Conservation (phyloP, 768 basidiomycete species). For the Rhizopogon roseolus region DNA sequence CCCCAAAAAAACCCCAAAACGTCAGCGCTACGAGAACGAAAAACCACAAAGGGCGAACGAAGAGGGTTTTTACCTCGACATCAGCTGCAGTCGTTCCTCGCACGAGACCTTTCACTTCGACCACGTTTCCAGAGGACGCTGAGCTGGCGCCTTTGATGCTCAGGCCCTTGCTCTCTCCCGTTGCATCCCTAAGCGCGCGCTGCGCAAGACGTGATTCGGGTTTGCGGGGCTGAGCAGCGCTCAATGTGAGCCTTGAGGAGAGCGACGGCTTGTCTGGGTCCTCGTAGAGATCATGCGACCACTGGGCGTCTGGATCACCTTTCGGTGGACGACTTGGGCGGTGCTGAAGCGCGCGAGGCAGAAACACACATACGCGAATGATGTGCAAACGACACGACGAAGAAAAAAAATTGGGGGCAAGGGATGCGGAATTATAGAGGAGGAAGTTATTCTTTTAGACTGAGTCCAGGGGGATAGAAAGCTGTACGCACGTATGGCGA, state of each 20-base stretch:
- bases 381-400: too few relatives aligned
- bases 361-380: neutral
- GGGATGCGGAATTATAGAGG: neutral
- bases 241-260: slow-evolving; percentile 48
- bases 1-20: neutral
- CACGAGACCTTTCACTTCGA: slow-evolving; percentile 71
- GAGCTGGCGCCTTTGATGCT: slow-evolving; percentile 68
- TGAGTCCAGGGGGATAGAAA: slow-evolving; percentile 21
- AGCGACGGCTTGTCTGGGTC: slow-evolving; percentile 50
- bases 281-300: slow-evolving; percentile 73
- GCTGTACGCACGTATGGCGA: slow-evolving; percentile 31
- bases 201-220: slow-evolving; percentile 52
- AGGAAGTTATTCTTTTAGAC: slow-evolving; percentile 12
- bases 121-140: slow-evolving; percentile 51
- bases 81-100: slow-evolving; percentile 78
- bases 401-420: slow-evolving; percentile 2
- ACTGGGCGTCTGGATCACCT: slow-evolving; percentile 59
- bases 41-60: too few relatives aligned
- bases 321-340: slow-evolving; percentile 53
- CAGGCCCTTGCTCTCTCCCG: slow-evolving; percentile 32
- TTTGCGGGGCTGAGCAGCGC: slow-evolving; percentile 41
- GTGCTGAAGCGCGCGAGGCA: slow-evolving; percentile 10
- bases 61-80: slow-evolving; percentile 40
- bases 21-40: neutral
- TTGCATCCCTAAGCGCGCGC: slow-evolving; percentile 62